A percentile compares a stretch with the other conserved stretches of the same genome.
phyloP scores from a whole-genome alignment of 768 basidiomycete genomes.

The Russula lepida region DNA sequence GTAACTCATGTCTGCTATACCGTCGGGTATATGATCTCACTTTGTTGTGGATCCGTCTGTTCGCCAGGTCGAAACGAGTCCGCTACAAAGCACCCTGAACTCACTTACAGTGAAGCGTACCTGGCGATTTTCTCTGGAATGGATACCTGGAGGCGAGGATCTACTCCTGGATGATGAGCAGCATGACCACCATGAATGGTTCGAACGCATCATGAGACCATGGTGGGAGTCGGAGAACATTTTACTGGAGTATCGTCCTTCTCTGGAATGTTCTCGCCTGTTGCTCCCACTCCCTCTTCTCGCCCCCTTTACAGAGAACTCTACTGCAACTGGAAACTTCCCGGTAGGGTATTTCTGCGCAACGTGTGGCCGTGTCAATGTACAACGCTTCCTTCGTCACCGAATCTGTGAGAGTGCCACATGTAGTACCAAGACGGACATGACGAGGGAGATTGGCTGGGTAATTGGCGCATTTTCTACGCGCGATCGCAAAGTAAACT shows the following conservation, averaged over 20 bases:
- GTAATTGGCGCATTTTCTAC: conserved; percentile 6
- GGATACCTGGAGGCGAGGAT: conserved; percentile 19
- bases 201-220: neutral
- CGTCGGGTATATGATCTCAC: neutral
- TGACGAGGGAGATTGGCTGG: conserved; percentile 6
- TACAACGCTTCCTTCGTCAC: conserved; percentile 18
- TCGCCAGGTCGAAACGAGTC: conserved; percentile 6
- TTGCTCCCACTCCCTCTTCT: conserved; percentile 18
- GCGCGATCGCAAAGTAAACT: conserved; percentile 8
- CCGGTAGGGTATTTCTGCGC: conserved; percentile 16
- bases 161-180: conserved; percentile 9
- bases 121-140: conserved; percentile 17
- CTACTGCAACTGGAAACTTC: conserved; percentile 13
- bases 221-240: conserved; percentile 17
- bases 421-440: neutral
- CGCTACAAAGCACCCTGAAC: neutral
- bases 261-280: neutral
- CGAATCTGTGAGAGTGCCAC: conserved; percentile 5
- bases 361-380: conserved; percentile 17
- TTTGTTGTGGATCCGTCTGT: no score
- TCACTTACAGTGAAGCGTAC: neutral
- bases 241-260: neutral
- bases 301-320: conserved; percentile 16
- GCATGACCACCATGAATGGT: conserved; percentile 5
- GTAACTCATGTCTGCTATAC: conserved; percentile 4